A percentile compares a stretch with the other conserved stretches of the same genome.
phyloP scores from a whole-genome alignment of 1,139 yeast species.

The Insectozyma bohioensis region DNA sequence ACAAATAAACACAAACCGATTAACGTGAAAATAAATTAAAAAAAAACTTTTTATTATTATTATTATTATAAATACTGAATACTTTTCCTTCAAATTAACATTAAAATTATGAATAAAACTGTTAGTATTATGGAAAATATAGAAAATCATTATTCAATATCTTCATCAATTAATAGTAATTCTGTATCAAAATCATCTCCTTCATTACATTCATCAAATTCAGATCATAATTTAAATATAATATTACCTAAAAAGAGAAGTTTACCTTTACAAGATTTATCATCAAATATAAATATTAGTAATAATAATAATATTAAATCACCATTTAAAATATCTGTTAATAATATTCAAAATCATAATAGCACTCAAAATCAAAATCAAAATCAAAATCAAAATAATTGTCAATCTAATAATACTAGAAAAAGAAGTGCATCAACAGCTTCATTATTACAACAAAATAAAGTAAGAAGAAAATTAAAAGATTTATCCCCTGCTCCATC shows the following conservation, averaged over 20 bases:
- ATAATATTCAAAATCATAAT: no score
- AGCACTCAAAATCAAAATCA: neutral
- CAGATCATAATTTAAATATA: no score
- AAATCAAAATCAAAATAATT: no score
- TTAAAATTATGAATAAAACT: conserved; percentile 4
- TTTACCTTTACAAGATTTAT: conserved; percentile 11
- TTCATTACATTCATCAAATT: no score
- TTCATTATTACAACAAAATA: neutral
- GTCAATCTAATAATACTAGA: no score
- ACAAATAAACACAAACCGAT: no score
- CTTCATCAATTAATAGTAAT: no score
- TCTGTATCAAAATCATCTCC: no score
- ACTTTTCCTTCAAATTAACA: neutral
- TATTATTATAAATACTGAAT: no score
- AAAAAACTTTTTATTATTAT: no score
- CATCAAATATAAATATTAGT: conserved; percentile 5
- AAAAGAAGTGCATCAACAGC: conserved; percentile 22
- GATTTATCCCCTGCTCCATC: neutral
- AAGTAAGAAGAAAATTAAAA: conserved; percentile 7
- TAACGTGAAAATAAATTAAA: neutral
- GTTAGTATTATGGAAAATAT: conserved; percentile 9
- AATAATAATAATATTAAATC: conserved; percentile 3
- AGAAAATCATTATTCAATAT: conserved; percentile 6
- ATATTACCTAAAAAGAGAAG: conserved; percentile 1
- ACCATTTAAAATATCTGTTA: no score